These are phyloP conservation scores for Thalassiosira livingstoniorum DNA, from an alignment of 352 stramenopile genomes.

Conservation along the genomic window DNA sequence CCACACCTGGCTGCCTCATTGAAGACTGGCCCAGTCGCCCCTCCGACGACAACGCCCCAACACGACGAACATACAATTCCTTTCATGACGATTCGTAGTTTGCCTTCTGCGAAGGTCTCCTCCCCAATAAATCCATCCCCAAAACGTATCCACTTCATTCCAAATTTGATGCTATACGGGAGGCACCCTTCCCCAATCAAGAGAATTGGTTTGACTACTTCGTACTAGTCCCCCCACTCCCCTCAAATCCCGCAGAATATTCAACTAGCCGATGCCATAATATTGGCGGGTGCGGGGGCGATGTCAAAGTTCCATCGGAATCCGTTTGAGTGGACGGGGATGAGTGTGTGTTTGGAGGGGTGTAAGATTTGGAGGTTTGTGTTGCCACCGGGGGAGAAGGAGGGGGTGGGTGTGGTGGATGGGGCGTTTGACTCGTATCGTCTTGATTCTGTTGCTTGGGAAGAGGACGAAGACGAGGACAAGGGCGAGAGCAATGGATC, in stretches of 20 bases:
- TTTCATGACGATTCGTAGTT: conserved; percentile 53
- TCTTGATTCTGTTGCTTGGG: conserved; percentile 65
- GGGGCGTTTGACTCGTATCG: conserved; percentile 59
- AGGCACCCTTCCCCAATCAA: conserved; percentile 19
- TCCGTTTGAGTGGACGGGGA: conserved; percentile 79
- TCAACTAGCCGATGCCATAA: conserved; percentile 57
- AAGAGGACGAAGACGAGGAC: conserved; percentile 15
- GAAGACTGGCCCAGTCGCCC: no score
- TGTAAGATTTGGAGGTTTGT: conserved; percentile 78
- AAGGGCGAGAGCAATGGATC: no score
- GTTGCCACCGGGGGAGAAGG: conserved; percentile 16
- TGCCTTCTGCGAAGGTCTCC: conserved; percentile 63
- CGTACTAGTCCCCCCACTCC: no score
- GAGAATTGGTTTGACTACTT: conserved; percentile 75
- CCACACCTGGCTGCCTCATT: no score
- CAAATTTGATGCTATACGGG: conserved; percentile 32
- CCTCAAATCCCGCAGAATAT: conserved; percentile 33
- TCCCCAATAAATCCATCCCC: conserved; percentile 10
- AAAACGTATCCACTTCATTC: not conserved
- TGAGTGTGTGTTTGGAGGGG: conserved; percentile 68
- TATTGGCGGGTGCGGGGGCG: conserved; percentile 61
- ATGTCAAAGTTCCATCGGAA: conserved; percentile 68
- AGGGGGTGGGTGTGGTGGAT: conserved; percentile 48
- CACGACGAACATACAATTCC: no score
- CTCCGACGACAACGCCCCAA: no score